Conservation (phyloP, 352 stramenopile species). For the Globisporangium abappressorium region DNA sequence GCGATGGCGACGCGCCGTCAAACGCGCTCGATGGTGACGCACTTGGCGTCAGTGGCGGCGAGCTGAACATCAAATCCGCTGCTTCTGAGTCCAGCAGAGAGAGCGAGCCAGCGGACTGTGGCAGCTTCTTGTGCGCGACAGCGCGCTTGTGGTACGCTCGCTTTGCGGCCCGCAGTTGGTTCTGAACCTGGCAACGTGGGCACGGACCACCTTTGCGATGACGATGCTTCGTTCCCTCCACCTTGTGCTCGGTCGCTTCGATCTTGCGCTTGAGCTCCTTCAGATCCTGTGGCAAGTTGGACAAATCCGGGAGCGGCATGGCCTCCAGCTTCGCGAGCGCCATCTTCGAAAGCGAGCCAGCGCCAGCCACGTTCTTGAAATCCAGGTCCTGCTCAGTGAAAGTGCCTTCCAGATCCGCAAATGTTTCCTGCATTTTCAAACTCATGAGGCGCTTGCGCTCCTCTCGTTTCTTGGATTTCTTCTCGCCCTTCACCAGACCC, state of each 20-base stretch:
- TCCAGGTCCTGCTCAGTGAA: conserved; percentile 69
- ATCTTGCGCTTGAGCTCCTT: conserved; percentile 85
- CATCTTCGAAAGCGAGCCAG: conserved; percentile 53
- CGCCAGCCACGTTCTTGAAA: conserved; percentile 54
- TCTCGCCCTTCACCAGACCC: conserved; percentile 34
- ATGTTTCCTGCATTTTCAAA: conserved; percentile 68
- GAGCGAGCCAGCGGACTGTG: conserved; percentile 34
- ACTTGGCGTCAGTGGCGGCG: conserved; percentile 14
- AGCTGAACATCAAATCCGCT: conserved; percentile 14
- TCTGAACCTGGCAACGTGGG: conserved; percentile 79
- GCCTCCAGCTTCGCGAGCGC: conserved; percentile 67
- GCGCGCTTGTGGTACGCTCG: conserved; percentile 79
- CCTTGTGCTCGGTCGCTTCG: conserved; percentile 79
- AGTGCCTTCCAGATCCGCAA: conserved; percentile 57
- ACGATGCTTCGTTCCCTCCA: conserved; percentile 85
- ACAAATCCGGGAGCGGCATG: conserved; percentile 66
- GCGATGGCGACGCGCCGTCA: conserved; percentile 23
- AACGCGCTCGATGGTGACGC: conserved; percentile 19
- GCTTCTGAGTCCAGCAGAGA: conserved; percentile 10
- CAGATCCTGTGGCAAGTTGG: conserved; percentile 73
- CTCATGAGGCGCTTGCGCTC: conserved; percentile 63
- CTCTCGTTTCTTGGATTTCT: conserved; percentile 62
- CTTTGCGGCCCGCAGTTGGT: conserved; percentile 76
- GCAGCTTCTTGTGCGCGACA: conserved; percentile 79
- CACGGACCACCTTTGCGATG: conserved; percentile 82